Base-by-base conservation (phyloP, 495 filamentous ascomycete species). In the Jackrogersella multiformis region DNA sequence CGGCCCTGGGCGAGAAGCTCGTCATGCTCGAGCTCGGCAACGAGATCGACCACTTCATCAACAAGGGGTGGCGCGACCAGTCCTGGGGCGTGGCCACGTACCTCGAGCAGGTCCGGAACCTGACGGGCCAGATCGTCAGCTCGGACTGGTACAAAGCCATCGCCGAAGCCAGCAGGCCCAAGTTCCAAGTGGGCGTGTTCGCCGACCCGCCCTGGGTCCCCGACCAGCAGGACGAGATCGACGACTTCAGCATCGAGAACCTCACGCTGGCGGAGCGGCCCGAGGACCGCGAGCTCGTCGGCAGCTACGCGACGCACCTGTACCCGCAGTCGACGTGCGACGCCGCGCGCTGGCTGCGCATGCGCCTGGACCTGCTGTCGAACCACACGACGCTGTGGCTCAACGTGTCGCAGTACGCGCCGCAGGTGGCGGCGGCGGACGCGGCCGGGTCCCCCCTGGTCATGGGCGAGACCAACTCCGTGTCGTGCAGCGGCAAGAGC, bases 191-290 rank as follows among this genome's bases (percentile, higher is more conserved):
- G 1, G 73, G 56, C 18, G 73, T 75, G 34, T 68, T 75, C 26
- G 71, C 71, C 0, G 73, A 75, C 49, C 73, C 73, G 28, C 73
- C 73, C 1, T 63, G 67, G 56, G 73, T 75, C 0, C 73, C 68
- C 3, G 73, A 75, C 36, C 73, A 75, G 46, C 71, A 73, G 26
- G 73, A 73, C 46, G 73, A 75, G 56, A 12, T 61, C 12, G 73
- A 75, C 39, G 71, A 75, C 18, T 73, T 75, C 52, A 67, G 62
- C 39, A 72, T 75, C 26, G 61, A 34, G 56, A 74, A 74, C 12
- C 28, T 74, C 24, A 74, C 72, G 60, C 84, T 1, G 87, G 85
- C 6, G 86, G 90, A 67, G 73, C 71, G 2, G 88, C 85, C 4
- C 6, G 77, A 81, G 63, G 91, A 96, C 62, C 20, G 36, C 7